A percentile compares a stretch with the other conserved stretches of the same genome.
Evolutionary conservation across 179 eudicot genomes (phyloP).

Genomic region (Amaranthus tricolor): DNA sequence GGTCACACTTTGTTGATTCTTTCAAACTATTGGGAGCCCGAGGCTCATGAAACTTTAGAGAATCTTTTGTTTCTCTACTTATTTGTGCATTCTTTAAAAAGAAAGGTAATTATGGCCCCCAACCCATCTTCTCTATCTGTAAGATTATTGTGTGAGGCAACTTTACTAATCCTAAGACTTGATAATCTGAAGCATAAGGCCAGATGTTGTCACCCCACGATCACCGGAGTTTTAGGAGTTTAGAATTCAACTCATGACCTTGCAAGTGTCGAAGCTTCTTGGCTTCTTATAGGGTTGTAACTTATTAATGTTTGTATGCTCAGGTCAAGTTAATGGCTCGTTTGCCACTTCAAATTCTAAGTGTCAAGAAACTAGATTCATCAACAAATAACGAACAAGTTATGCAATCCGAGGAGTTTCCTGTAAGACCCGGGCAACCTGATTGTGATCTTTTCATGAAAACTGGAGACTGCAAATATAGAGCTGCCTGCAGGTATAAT

Average conservation of each 20-base stretch:
- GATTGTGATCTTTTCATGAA: slow-evolving; percentile 45
- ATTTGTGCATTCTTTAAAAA: background rate
- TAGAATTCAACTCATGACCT: too few relatives aligned
- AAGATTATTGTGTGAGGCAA: background rate
- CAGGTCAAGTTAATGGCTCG: slow-evolving; percentile 22
- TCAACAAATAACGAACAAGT: slow-evolving; percentile 22
- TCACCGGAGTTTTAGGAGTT: too few relatives aligned
- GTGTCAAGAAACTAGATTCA: slow-evolving; percentile 32
- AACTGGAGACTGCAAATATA: slow-evolving; percentile 49
- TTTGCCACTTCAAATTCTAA: slow-evolving; percentile 26
- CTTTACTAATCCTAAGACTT: background rate
- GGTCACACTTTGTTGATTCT: too few relatives aligned
- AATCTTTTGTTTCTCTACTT: background rate
- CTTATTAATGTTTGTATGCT: background rate
- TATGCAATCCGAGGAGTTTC: slow-evolving; percentile 35
- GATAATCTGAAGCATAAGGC: background rate
- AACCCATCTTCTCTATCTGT: background rate
- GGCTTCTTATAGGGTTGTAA: background rate
- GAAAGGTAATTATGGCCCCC: background rate
- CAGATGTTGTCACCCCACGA: background rate
- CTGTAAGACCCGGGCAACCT: slow-evolving; percentile 41
- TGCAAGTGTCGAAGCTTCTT: too few relatives aligned
- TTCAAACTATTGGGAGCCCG: too few relatives aligned
- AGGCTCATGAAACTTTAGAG: too few relatives aligned
- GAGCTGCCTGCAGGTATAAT: slow-evolving; percentile 38